Base-by-base conservation (phyloP, 1,139 yeast genomes). In the Hemisphaericaspora xylofermentans region DNA sequence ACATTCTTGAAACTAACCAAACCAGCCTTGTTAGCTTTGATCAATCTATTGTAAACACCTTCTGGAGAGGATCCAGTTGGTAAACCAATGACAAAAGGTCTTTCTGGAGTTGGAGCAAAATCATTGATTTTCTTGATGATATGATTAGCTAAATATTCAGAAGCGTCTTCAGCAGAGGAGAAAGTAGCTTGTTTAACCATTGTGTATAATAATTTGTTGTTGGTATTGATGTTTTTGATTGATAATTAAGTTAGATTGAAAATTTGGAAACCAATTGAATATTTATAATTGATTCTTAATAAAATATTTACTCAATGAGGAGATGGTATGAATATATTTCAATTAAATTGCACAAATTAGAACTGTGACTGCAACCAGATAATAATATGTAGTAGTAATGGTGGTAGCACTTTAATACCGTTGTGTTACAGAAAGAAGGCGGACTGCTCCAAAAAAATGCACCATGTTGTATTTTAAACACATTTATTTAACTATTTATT, bases 51-150 rank as follows among this genome's bases (percentile, higher is more conserved):
- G 53, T 80, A 80, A 6, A 80, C 76, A 3, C 76, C 79, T 53
- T 78, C 84, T 10, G 85, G 85, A 3, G 84, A 78, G 4, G 84
- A 79, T 1, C 86, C 85, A 1, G 86, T 80, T 25, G 85, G 85
- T 39, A 80, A 70, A 1, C 85, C 86, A 37, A 80, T 56, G 2
- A 80, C 81, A 57, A 77, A 80, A 5, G 84, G 84, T 38, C 59
- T 68, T 1, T 57, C 47, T 2, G 73, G 50, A 12, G 81, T 68
- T 10, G 85, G 83, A 2, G 47, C 53, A 48, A 78, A 78, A 2
- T 51, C 56, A 48, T 66, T 74, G 57, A 80, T 79, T 42, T 58
- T 61, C 40, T 57, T 48, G 26, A 76, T 66, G 37, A 80, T 75
- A 54, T 74, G 64, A 36, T 68, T 64, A 18, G 84, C 84, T 41